These are phyloP conservation scores for Hyaloperonospora arabidopsidis DNA, from an alignment of 352 stramenopile species.

Conservation along the genomic window DNA sequence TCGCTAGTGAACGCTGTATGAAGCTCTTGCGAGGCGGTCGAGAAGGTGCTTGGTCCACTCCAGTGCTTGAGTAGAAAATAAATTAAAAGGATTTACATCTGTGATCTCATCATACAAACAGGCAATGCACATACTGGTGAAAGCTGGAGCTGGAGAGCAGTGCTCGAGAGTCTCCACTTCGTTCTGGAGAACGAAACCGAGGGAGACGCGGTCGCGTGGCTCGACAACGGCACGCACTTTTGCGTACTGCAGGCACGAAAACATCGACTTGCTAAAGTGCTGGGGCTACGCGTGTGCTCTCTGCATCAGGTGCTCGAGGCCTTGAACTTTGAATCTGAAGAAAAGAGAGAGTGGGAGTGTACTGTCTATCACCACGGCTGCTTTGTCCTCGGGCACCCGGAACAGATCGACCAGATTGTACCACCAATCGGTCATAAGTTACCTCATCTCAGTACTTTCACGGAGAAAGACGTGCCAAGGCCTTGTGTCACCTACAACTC, in stretches of 20 bases:
- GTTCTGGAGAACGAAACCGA: constrained; percentile 16
- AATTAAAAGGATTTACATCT: no score
- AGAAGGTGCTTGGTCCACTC: background rate
- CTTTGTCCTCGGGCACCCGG: constrained; percentile 18
- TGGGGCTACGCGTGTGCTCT: constrained; percentile 19
- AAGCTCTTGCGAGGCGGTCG: constrained; percentile 16
- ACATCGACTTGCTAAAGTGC: constrained; percentile 7
- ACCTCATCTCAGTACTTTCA: background rate
- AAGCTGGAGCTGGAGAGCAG: constrained; percentile 17
- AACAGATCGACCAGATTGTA: constrained; percentile 16
- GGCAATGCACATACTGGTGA: constrained; percentile 1
- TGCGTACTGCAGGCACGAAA: constrained; percentile 9
- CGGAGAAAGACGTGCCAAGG: constrained; percentile 18
- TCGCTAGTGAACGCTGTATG: background rate
- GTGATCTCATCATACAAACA: no score
- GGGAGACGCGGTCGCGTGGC: constrained; percentile 14
- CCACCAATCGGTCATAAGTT: background rate
- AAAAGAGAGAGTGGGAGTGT: constrained; percentile 11
- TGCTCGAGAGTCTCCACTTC: constrained; percentile 20
- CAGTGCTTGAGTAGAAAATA: background rate
- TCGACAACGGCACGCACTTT: constrained; percentile 17
- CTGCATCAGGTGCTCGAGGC: constrained; percentile 19
- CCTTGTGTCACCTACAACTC: constrained; percentile 32
- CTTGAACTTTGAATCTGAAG: constrained; percentile 18
- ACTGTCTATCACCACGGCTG: constrained; percentile 19